phyloP scores from a whole-genome alignment of 1,284 basidiomycete species.

The Leccinum variabile region DNA sequence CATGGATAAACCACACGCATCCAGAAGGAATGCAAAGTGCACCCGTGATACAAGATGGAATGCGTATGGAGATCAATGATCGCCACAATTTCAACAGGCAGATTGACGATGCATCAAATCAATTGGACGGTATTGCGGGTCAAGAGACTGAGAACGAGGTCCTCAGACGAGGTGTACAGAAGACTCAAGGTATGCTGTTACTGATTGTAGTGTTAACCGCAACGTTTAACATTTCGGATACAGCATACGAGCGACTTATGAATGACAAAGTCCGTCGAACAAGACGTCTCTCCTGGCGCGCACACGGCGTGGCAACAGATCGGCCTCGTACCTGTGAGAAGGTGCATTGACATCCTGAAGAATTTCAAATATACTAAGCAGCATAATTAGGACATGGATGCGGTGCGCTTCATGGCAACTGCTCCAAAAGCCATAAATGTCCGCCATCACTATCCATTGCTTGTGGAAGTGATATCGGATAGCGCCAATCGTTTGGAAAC shows the following conservation, averaged over 20 bases:
- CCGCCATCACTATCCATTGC: neutral
- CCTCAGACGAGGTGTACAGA: neutral
- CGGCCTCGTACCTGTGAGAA: neutral
- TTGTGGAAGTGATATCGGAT: neutral
- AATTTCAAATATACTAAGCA: neutral
- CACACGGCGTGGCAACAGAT: no score
- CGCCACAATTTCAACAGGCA: neutral
- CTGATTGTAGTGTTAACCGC: no score
- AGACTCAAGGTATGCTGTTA: neutral
- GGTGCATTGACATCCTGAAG: neutral
- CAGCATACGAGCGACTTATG: neutral
- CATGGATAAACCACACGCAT: neutral
- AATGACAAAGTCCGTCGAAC: no score
- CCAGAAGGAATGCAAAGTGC: neutral
- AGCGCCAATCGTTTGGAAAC: neutral
- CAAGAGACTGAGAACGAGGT: neutral
- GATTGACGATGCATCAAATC: no score
- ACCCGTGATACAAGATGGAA: no score
- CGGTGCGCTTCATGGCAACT: neutral
- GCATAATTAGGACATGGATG: neutral
- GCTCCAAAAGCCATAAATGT: neutral
- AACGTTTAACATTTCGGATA: neutral
- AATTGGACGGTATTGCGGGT: neutral
- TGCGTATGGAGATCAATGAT: neutral
- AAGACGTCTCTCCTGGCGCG: no score